These are phyloP conservation scores for Cystobasidiaceae sp. DNA, from an alignment of 1,284 basidiomycete genomes.

Conservation along the genomic window DNA sequence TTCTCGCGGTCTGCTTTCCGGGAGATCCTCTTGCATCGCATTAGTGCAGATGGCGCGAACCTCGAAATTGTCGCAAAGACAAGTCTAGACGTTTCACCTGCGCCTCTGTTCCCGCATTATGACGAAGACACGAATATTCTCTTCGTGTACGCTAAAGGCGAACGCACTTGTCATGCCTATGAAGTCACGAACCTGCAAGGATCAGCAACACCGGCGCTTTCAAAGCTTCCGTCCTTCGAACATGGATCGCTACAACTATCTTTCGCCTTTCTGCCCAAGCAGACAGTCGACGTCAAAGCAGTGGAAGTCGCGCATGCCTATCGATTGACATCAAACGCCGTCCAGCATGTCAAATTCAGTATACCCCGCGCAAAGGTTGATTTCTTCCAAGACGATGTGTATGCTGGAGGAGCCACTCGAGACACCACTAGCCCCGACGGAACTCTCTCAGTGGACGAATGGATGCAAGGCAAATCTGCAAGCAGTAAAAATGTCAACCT, in stretches of 20 bases:
- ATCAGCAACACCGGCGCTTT: constrained; percentile 34
- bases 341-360: constrained; percentile 53
- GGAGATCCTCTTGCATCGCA: constrained; percentile 48
- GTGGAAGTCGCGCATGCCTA: constrained; percentile 63
- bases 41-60: constrained; percentile 27
- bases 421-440: constrained; percentile 31
- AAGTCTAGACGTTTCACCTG: constrained; percentile 50
- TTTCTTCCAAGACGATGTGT: constrained; percentile 54
- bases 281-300: constrained; percentile 50
- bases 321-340: constrained; percentile 78
- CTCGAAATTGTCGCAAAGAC: constrained; percentile 41
- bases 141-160: constrained; percentile 51
- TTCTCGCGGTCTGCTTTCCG: constrained; percentile 49
- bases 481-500: constrained; percentile 40
- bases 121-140: constrained; percentile 51
- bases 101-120: constrained; percentile 50
- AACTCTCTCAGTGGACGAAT: constrained; percentile 39
- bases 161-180: constrained; percentile 49
- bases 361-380: constrained; percentile 49
- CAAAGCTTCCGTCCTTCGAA: constrained; percentile 47
- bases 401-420: constrained; percentile 32
- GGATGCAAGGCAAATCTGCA: constrained; percentile 44
- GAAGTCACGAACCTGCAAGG: constrained; percentile 43
- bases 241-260: constrained; percentile 47
- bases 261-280: constrained; percentile 49